Evolutionary conservation across 176 grass and related monocot genomes (phyloP).

Genomic region (Aegilops speltoides): DNA sequence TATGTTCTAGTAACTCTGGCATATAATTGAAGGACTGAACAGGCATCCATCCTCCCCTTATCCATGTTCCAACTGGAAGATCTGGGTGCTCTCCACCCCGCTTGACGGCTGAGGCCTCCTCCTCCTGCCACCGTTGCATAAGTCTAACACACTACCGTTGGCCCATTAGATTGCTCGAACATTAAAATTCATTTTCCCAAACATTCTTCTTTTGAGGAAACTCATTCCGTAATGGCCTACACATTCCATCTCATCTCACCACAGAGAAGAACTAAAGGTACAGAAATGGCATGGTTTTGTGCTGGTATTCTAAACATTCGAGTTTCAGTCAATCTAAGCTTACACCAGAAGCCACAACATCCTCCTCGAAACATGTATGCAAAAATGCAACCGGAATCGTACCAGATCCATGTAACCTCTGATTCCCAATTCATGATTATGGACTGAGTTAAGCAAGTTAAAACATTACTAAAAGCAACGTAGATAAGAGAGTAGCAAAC

Average conservation of each 20-base stretch:
- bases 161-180: neutral
- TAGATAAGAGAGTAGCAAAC: slow-evolving; percentile 20
- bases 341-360: neutral
- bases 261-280: neutral
- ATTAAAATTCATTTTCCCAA: neutral
- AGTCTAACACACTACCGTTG: neutral
- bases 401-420: neutral
- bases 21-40: neutral
- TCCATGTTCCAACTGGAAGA: neutral
- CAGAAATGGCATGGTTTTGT: neutral
- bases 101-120: neutral
- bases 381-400: neutral
- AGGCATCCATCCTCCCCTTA: neutral
- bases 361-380: neutral
- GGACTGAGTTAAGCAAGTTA: neutral
- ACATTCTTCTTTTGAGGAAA: neutral
- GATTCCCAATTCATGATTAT: neutral
- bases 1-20: neutral
- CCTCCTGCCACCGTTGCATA: neutral
- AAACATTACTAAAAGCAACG: neutral
- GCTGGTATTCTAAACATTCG: neutral
- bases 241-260: neutral
- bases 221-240: neutral
- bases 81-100: neutral
- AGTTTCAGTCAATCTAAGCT: neutral